phyloP scores from a whole-genome alignment of 805 yeast species.

The Brettanomyces sp. region DNA sequence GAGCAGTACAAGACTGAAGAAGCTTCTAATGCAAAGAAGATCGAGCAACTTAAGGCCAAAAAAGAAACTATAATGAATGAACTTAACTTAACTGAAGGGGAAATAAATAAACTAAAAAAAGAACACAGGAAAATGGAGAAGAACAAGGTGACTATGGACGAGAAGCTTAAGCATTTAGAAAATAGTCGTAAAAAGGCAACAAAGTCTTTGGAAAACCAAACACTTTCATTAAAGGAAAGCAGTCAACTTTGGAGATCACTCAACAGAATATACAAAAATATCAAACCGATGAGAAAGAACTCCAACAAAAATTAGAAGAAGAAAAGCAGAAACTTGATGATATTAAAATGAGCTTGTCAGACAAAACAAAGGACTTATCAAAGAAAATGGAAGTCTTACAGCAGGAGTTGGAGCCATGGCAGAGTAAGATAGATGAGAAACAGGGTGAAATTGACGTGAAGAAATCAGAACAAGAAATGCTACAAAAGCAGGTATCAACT shows the following conservation, averaged over 20 bases:
- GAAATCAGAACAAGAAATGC: constrained; percentile 53
- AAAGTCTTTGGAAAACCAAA: constrained; percentile 43
- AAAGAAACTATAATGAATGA: constrained; percentile 16
- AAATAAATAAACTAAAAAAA: constrained; percentile 25
- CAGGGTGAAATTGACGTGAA: constrained; percentile 58
- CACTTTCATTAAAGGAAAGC: constrained; percentile 34
- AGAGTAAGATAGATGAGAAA: constrained; percentile 51
- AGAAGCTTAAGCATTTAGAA: constrained; percentile 58
- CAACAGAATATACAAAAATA: constrained; percentile 35
- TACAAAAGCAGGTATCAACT: constrained; percentile 36
- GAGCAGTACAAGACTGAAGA: constrained; percentile 25
- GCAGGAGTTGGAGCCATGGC: constrained; percentile 75
- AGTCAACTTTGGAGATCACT: constrained; percentile 36
- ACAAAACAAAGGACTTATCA: constrained; percentile 63
- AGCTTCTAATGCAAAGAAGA: constrained; percentile 33
- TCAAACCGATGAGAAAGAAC: constrained; percentile 33
- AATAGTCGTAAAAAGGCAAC: constrained; percentile 50
- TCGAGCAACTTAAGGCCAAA: constrained; percentile 21
- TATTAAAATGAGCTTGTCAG: constrained; percentile 57
- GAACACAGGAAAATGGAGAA: constrained; percentile 39
- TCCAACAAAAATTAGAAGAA: constrained; percentile 34
- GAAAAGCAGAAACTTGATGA: constrained; percentile 55
- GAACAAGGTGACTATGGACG: constrained; percentile 62
- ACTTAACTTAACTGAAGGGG: constrained; percentile 14
- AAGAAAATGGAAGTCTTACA: constrained; percentile 56